Evolutionary conservation across 2,329 filamentous ascomycete genomes (phyloP).

Genomic region (Fusarium beomiforme): DNA sequence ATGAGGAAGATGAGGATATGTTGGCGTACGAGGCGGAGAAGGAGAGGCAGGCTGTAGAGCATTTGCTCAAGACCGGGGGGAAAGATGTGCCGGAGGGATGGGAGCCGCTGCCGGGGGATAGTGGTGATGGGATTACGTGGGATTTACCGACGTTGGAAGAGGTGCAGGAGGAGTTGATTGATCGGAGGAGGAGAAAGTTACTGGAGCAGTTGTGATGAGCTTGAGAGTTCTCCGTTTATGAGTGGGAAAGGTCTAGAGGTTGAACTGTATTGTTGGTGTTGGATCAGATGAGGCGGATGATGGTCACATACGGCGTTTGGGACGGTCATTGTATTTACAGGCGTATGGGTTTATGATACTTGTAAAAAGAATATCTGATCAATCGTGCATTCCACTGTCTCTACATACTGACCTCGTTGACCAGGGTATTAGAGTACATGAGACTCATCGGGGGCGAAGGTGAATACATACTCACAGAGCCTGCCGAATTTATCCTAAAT

Average conservation of each 20-base stretch:
- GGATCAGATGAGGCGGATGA: not conserved
- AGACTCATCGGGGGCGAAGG: too few relatives aligned
- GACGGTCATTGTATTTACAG: slow-evolving; percentile 24
- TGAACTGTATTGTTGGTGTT: not conserved
- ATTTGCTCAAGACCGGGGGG: slow-evolving; percentile 68
- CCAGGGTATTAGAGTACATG: too few relatives aligned
- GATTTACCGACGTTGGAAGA: slow-evolving; percentile 86
- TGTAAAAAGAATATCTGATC: not conserved
- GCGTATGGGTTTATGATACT: slow-evolving; percentile 18
- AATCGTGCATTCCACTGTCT: not conserved
- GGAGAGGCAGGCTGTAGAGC: slow-evolving; percentile 82
- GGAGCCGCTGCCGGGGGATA: slow-evolving; percentile 88
- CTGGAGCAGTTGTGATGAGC: slow-evolving; percentile 77
- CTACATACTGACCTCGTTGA: too few relatives aligned
- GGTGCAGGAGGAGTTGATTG: slow-evolving; percentile 93
- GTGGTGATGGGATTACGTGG: slow-evolving; percentile 85
- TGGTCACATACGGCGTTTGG: slow-evolving; percentile 26
- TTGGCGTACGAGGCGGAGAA: slow-evolving; percentile 83
- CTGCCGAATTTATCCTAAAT: too few relatives aligned
- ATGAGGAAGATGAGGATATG: slow-evolving; percentile 87
- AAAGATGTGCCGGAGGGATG: slow-evolving; percentile 73
- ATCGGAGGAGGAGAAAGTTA: slow-evolving; percentile 82
- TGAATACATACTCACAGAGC: too few relatives aligned
- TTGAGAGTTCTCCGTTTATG: not conserved
- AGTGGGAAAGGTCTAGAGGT: not conserved